Evolutionary conservation across 108 stramenopile species (phyloP).

Genomic region (Poteriospumella lacustris): DNA sequence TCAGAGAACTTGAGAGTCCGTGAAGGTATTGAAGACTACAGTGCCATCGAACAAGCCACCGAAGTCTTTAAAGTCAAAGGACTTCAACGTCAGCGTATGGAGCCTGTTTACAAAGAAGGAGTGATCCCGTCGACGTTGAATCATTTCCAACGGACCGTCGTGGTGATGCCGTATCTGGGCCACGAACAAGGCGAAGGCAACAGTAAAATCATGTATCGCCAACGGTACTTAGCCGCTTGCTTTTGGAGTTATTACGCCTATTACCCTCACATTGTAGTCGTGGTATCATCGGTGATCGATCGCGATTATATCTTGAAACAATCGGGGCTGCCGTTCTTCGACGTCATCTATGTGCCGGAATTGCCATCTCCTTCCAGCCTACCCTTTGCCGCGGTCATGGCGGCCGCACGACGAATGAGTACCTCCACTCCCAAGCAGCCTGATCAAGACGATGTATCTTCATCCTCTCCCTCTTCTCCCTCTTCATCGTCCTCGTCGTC

Average conservation of each 20-base stretch:
- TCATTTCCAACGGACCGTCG: slow-evolving; percentile 13
- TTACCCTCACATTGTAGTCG: slow-evolving; percentile 2
- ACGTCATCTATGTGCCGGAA: not conserved
- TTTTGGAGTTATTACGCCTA: slow-evolving; percentile 21
- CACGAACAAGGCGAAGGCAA: slow-evolving; percentile 1
- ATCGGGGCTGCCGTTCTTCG: slow-evolving; percentile 2
- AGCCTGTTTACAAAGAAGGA: too few relatives aligned
- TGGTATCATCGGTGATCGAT: not conserved
- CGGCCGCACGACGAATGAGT: too few relatives aligned
- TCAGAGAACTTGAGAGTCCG: too few relatives aligned
- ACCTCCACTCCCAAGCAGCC: too few relatives aligned
- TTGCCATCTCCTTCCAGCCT: not conserved
- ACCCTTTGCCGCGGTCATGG: not conserved
- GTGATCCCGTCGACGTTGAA: not conserved
- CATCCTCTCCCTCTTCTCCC: too few relatives aligned
- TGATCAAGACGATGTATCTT: too few relatives aligned
- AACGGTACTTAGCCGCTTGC: slow-evolving; percentile 4
- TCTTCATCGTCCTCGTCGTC: too few relatives aligned
- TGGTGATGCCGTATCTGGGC: slow-evolving; percentile 13
- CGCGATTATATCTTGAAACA: not conserved
- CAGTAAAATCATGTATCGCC: not conserved
- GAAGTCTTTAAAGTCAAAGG: not conserved
- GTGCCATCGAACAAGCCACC: not conserved
- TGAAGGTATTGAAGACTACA: not conserved
- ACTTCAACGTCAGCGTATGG: not conserved